Conservation (phyloP, 2,329 filamentous ascomycete species). For the Nannizziopsis barbatae region DNA sequence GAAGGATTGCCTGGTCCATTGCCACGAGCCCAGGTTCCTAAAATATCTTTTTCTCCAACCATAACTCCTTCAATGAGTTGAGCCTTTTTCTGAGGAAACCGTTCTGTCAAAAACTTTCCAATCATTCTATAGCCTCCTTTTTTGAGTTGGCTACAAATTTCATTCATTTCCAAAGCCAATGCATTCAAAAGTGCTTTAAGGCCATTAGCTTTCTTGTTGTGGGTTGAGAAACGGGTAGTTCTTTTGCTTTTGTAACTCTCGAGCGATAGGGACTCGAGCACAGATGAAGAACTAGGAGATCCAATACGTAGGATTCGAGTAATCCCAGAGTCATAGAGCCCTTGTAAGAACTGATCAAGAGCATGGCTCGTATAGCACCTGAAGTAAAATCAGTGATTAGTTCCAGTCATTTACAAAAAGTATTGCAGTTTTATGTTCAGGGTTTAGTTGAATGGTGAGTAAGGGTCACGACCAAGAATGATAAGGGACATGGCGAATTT, state of each 20-base stretch:
- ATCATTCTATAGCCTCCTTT: conserved; percentile 39
- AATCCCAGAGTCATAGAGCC: conserved; percentile 48
- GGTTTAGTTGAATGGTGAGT: too few relatives aligned
- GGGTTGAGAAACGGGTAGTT: too few relatives aligned
- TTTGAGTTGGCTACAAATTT: conserved; percentile 33
- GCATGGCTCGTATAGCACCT: conserved; percentile 55
- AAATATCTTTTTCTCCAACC: conserved; percentile 7
- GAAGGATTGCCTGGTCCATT: background rate
- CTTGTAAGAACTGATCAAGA: conserved; percentile 54
- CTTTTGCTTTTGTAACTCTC: too few relatives aligned
- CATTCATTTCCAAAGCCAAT: too few relatives aligned
- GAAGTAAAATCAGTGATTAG: too few relatives aligned
- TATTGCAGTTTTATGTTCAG: too few relatives aligned
- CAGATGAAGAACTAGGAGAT: conserved; percentile 42
- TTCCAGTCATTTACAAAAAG: too few relatives aligned
- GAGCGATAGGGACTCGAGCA: too few relatives aligned
- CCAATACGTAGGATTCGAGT: conserved; percentile 52
- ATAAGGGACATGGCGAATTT: too few relatives aligned
- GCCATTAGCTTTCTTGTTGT: too few relatives aligned
- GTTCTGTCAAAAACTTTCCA: conserved; percentile 27
- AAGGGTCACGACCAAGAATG: too few relatives aligned
- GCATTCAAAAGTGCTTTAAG: too few relatives aligned
- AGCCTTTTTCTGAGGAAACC: conserved; percentile 18
- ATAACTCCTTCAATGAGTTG: conserved; percentile 8
- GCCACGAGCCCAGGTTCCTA: background rate